Evolutionary conservation across 2,329 filamentous ascomycete genomes (phyloP), one percentile per base, ranked within the genome.

Genomic region (Claviceps citrina): DNA sequence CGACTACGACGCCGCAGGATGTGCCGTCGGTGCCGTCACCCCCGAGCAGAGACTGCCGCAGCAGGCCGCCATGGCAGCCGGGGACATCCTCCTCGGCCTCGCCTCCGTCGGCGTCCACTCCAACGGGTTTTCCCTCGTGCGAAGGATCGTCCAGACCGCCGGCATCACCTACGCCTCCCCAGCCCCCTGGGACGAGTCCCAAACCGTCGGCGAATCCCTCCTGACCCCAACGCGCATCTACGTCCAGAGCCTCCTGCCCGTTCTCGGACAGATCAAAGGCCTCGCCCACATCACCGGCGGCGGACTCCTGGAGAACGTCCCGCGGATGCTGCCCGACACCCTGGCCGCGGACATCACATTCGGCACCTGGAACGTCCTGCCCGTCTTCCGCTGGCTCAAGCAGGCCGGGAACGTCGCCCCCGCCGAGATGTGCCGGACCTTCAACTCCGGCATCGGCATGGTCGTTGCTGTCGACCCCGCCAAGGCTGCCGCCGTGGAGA

Each of bases 281-380:
- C 81, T 96, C 59, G 83, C 91, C 9, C 91, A 98, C 63, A 96
- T 98, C 64, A 98, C 91, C 0, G 91, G 91, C 38, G 91, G 91
- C 45, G 91, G 91, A 9, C 72, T 98, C 16, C 69, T 81, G 15
- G 91, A 98, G 63, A 98, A 98, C 59, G 81, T 98, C 20, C 91
- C 91, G 24, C 79, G 91, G 47, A 93, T 93, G 82, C 70, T 98
- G 15, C 91, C 91, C 2, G 60, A 71, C 26, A 67, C 78, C 34
- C 73, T 98, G 5, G 73, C 81, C 2, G 89, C 86, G 2, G 76
- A 85, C 55, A 77, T 98, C 41, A 81, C 94, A 52, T 81, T 82
- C 35, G 65, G 68, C 31, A 63, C 73, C 1, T 98, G 87, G 85
- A 59, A 75, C 20, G 69, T 86, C 32, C 85, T 83, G 0, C 64